Evolutionary conservation across 768 basidiomycete species (phyloP).

Genomic region (Amyloporia xantha): DNA sequence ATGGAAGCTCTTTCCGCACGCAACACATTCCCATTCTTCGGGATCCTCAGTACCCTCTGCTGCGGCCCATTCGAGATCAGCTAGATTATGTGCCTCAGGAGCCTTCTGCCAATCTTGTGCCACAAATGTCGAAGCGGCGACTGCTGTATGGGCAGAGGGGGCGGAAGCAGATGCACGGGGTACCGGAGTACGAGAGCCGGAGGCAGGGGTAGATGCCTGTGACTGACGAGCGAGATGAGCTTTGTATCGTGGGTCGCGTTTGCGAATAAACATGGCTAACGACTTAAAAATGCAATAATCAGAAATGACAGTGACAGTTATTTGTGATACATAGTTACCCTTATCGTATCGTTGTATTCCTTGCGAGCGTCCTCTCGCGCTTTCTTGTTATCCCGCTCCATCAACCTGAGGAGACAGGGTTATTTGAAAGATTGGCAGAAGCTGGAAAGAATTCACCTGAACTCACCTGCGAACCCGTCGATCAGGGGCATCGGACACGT

Average conservation of each 20-base stretch:
- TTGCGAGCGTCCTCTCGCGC: constrained; percentile 77
- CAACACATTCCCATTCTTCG: constrained; percentile 95
- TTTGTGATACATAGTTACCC: constrained; percentile 42
- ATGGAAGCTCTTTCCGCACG: constrained; percentile 81
- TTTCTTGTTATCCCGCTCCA: constrained; percentile 97
- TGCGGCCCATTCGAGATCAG: constrained; percentile 69
- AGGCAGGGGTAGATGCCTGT: constrained; percentile 29
- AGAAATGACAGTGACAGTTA: constrained; percentile 1
- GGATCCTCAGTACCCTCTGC: constrained; percentile 57
- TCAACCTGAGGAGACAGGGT: constrained; percentile 41
- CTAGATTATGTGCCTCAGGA: constrained; percentile 32
- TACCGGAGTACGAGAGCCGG: constrained; percentile 15
- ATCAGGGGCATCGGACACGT: constrained; percentile 79
- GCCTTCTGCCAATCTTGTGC: constrained; percentile 91
- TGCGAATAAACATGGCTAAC: constrained; percentile 68
- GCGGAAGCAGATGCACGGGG: constrained; percentile 12
- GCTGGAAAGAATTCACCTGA: too few species aligned
- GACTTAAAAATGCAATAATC: constrained; percentile 44
- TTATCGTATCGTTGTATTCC: constrained; percentile 89
- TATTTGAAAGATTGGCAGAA: too few species aligned
- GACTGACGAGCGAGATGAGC: constrained; percentile 44
- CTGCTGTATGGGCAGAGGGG: constrained; percentile 7
- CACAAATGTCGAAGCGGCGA: constrained; percentile 45
- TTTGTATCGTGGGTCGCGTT: constrained; percentile 87
- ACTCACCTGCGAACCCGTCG: constrained; percentile 69